Evolutionary conservation across 495 filamentous ascomycete species (phyloP).

Genomic region (Hyaloscypha hepaticicola): DNA sequence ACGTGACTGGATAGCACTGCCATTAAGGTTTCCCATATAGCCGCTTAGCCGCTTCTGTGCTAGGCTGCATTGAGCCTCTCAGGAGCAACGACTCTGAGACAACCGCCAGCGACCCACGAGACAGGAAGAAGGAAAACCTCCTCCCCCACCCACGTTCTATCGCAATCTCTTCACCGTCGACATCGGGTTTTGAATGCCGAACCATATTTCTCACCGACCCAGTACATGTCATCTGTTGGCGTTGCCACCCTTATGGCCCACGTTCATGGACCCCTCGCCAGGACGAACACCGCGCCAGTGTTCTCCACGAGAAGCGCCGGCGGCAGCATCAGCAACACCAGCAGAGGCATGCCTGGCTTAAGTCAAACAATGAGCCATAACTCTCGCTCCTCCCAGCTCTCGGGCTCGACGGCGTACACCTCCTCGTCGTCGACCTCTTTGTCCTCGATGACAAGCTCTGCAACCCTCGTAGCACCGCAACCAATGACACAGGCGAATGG

Average conservation of each 20-base stretch:
- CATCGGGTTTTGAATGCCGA: constrained; percentile 28
- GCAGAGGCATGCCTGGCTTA: constrained; percentile 35
- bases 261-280: constrained; percentile 42
- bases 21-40: neutral
- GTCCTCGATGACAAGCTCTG: constrained; percentile 44
- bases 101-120: constrained; percentile 14
- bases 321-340: constrained; percentile 1
- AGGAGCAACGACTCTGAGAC: constrained; percentile 11
- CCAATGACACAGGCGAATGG: constrained; percentile 37
- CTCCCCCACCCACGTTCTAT: neutral
- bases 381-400: constrained; percentile 52
- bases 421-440: constrained; percentile 44
- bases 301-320: constrained; percentile 38
- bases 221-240: constrained; percentile 25
- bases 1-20: neutral
- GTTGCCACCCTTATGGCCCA: constrained; percentile 44
- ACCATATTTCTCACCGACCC: neutral
- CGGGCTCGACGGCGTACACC: constrained; percentile 49
- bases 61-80: neutral
- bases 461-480: constrained; percentile 37
- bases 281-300: constrained; percentile 52
- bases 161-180: constrained; percentile 1
- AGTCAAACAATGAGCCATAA: constrained; percentile 44
- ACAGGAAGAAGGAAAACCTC: constrained; percentile 10
- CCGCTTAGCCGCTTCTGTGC: neutral